Evolutionary conservation across 2,329 filamentous ascomycete genomes (phyloP).

Genomic region (Colletotrichum eleusines): DNA sequence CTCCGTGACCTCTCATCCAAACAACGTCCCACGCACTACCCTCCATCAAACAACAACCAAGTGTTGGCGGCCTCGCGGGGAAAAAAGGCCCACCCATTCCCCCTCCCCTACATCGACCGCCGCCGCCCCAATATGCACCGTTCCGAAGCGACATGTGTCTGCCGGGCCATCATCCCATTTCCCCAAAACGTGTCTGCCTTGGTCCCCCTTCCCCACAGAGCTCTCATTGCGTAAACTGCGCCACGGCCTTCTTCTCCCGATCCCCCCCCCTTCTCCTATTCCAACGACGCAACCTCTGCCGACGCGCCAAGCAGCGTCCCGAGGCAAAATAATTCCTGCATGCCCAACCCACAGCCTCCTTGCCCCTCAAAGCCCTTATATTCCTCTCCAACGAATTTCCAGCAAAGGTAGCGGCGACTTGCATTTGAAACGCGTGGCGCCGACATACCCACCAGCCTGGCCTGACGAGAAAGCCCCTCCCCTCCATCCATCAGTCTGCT

Average conservation of each 20-base stretch:
- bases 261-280: no score
- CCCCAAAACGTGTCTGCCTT: neutral
- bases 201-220: neutral
- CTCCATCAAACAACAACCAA: slow-evolving; percentile 1
- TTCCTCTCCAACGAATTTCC: neutral
- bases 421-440: slow-evolving; percentile 33
- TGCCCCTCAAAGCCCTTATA: neutral
- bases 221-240: neutral
- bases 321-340: neutral
- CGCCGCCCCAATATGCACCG: neutral
- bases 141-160: neutral
- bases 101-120: neutral
- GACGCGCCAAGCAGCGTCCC: neutral
- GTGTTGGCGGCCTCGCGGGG: neutral
- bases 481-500: no score
- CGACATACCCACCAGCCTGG: neutral
- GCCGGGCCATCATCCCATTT: neutral
- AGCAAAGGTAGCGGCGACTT: slow-evolving; percentile 15
- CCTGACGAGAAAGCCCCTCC: neutral
- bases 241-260: neutral
- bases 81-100: neutral
- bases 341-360: no score
- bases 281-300: neutral
- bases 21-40: neutral
- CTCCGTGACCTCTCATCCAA: slow-evolving; percentile 7